phyloP scores from a whole-genome alignment of 225 moss, liverwort and hornwort genomes.

The Antitrichia curtipendula region DNA sequence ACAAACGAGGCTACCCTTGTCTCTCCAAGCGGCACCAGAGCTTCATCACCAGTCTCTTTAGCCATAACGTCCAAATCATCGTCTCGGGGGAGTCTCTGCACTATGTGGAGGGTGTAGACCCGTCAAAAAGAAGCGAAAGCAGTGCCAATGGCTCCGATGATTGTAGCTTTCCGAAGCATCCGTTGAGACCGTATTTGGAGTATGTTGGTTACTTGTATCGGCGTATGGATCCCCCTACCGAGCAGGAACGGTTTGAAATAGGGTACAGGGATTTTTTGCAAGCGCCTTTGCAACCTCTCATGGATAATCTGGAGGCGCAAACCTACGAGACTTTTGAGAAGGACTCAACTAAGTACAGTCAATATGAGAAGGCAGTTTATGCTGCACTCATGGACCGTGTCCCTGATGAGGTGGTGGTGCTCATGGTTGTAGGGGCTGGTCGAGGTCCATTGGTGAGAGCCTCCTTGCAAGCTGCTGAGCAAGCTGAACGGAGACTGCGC shows the following conservation, averaged over 20 bases:
- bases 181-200: slow-evolving; percentile 60
- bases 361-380: slow-evolving; percentile 78
- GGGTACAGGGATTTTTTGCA: slow-evolving; percentile 89
- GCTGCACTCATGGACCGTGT: slow-evolving; percentile 73
- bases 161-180: slow-evolving; percentile 38
- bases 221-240: slow-evolving; percentile 64
- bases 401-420: slow-evolving; percentile 41
- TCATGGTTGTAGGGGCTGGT: slow-evolving; percentile 93
- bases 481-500: slow-evolving; percentile 48
- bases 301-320: slow-evolving; percentile 93
- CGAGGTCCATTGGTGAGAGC: slow-evolving; percentile 83
- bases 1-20: slow-evolving; percentile 79
- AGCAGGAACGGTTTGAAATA: slow-evolving; percentile 91
- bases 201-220: slow-evolving; percentile 75
- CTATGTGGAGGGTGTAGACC: slow-evolving; percentile 31
- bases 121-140: slow-evolving; percentile 29
- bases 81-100: slow-evolving; percentile 76
- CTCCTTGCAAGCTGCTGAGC: slow-evolving; percentile 73
- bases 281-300: slow-evolving; percentile 90
- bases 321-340: slow-evolving; percentile 96
- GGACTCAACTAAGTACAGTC: slow-evolving; percentile 75
- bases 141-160: slow-evolving; percentile 63
- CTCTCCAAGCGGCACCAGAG: slow-evolving; percentile 79
- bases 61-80: slow-evolving; percentile 55
- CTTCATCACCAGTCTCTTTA: slow-evolving; percentile 71